These are phyloP conservation scores for Euphrasia confusa DNA, from an alignment of 257 asterid genomes.

Conservation along the genomic window DNA sequence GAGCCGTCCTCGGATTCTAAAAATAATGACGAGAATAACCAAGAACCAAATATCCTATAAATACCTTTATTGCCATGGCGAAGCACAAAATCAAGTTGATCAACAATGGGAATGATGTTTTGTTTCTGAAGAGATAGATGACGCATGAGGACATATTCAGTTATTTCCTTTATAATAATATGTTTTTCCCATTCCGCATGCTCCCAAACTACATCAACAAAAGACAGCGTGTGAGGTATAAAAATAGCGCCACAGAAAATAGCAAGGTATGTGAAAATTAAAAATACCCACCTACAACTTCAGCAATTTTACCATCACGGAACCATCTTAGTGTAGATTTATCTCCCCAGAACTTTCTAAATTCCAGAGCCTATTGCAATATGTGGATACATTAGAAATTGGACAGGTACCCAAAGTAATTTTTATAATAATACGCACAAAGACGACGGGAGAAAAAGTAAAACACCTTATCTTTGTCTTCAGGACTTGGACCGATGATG, in stretches of 20 bases:
- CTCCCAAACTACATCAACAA: constrained; percentile 66
- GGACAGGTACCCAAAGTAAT: not conserved
- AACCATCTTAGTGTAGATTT: constrained; percentile 82
- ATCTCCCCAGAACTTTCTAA: constrained; percentile 96
- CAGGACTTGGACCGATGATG: constrained; percentile 92
- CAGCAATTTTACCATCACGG: constrained; percentile 89
- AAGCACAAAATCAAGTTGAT: constrained; percentile 93
- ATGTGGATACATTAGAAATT: constrained; percentile 12
- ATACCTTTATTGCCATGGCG: constrained; percentile 56
- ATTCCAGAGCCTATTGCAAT: constrained; percentile 68
- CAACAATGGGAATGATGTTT: constrained; percentile 53
- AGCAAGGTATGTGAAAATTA: constrained; percentile 24
- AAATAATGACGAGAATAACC: constrained; percentile 9
- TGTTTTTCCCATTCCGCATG: constrained; percentile 76
- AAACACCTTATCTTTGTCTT: constrained; percentile 81
- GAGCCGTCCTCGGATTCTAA: constrained; percentile 14
- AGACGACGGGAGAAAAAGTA: constrained; percentile 18
- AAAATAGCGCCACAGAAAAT: constrained; percentile 17
- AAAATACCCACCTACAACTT: constrained; percentile 76
- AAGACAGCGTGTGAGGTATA: constrained; percentile 12
- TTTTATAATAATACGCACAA: constrained; percentile 13
- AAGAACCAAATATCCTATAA: constrained; percentile 19
- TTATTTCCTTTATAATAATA: constrained; percentile 72
- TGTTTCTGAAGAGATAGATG: constrained; percentile 77
- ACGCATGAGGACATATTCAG: constrained; percentile 65